Conservation (phyloP, 2,329 filamentous ascomycete species). For the Hymenoscyphus salicellus region DNA sequence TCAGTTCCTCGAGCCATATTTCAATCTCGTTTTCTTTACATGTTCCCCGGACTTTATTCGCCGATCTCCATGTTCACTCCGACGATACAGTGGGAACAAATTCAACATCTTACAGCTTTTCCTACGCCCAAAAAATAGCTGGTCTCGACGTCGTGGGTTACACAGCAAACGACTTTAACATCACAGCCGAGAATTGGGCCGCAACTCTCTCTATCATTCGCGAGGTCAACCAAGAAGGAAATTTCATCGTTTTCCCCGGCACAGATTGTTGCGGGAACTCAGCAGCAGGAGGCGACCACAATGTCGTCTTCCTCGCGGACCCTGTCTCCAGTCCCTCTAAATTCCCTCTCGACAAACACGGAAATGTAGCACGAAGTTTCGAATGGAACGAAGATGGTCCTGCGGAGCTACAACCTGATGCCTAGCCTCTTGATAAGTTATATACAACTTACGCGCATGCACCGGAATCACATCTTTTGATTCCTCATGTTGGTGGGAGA, state of each 20-base stretch:
- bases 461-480: constrained; percentile 35
- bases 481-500: constrained; percentile 39
- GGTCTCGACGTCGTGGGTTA: constrained; percentile 40
- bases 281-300: constrained; percentile 38
- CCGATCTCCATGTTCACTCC: constrained; percentile 40
- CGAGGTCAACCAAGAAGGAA: constrained; percentile 27
- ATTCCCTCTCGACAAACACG: constrained; percentile 35
- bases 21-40: constrained; percentile 19
- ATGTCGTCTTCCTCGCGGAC: constrained; percentile 38
- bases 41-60: constrained; percentile 33
- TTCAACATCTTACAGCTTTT: constrained; percentile 39
- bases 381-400: constrained; percentile 40
- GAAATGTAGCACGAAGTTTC: constrained; percentile 38
- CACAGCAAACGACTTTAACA: constrained; percentile 41
- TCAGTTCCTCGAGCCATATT: constrained; percentile 18
- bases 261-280: constrained; percentile 40
- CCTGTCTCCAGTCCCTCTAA: constrained; percentile 26
- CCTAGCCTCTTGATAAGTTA: constrained; percentile 40
- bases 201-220: constrained; percentile 26
- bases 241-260: constrained; percentile 36
- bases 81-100: constrained; percentile 41
- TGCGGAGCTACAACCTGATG: constrained; percentile 34
- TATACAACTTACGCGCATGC: constrained; percentile 39
- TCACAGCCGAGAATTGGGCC: constrained; percentile 37
- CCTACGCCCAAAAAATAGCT: constrained; percentile 37